Evolutionary conservation across 306 rosid species (phyloP), one percentile per base, ranked within the genome.

Genomic region (Cucumis melo): DNA sequence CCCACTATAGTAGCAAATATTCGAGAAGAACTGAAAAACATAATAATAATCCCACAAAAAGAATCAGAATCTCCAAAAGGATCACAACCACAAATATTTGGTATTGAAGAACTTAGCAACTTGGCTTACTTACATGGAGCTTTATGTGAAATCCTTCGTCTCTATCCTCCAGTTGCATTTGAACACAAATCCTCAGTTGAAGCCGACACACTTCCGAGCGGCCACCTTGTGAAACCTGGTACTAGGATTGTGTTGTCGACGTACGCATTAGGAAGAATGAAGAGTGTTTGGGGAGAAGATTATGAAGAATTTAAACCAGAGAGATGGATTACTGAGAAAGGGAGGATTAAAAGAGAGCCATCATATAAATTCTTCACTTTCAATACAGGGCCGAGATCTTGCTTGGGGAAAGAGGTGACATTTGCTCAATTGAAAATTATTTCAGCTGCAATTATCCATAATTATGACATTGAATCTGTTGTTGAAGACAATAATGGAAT

Each of bases 301-400:
- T 83, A 82, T 51, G 15, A 65, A 27, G 95, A 90, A 32, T 88
- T 88, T 64, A 90, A 85, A 78, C 92, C 95, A 16, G 92, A 88
- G 80, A 83, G 94, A 23, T 89, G 90, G 94, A 84, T 89, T 1
- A 78, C 85, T 0, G 70, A 83, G 6, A 41, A 38, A 55, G 90
- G 87, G 20, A 48, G 70, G 0, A 48, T 78, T 5, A 67, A 81
- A 36, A 42, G 83, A 29, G 83, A 38, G 1, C 89, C 94, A 0
- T 82, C 91, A 24, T 84, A 86, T 71, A 87, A 87, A 13, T 88
- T 86, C 74, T 16, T 78, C 11, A 73, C 78, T 12, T 90, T 86
- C 57, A 87, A 87, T 68, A 81, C 90, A 5, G 57, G 57, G 57
- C 57, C 20, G 7, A 53, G 57, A 10, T 16, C 20, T 53, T 3